Conservation (phyloP, 2,329 filamentous ascomycete species). For the Monosporascus cannonballus region DNA sequence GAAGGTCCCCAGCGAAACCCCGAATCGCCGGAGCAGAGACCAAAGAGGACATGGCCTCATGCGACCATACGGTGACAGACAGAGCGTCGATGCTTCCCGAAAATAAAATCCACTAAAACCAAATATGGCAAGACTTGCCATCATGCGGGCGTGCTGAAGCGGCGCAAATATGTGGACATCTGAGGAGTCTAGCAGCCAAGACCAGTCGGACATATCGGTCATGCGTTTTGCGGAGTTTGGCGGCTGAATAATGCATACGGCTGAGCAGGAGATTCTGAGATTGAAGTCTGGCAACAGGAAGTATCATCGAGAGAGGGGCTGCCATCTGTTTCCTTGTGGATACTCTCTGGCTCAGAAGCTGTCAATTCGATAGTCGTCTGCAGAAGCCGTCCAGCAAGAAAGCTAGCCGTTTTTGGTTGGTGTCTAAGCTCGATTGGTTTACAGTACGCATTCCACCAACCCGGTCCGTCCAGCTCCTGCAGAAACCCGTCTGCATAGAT, state of each 20-base stretch:
- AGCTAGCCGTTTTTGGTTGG: constrained; percentile 17
- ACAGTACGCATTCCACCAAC: constrained; percentile 10
- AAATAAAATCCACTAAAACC: constrained; percentile 11
- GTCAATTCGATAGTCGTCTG: constrained; percentile 29
- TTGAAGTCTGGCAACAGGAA: background rate
- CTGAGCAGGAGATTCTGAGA: background rate
- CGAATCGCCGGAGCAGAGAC: constrained; percentile 29
- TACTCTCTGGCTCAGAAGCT: constrained; percentile 25
- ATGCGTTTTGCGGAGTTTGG: background rate
- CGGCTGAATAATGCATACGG: background rate
- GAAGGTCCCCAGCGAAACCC: constrained; percentile 29
- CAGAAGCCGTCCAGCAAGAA: constrained; percentile 13
- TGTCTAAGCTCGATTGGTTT: constrained; percentile 15
- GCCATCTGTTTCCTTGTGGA: constrained; percentile 41
- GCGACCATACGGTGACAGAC: constrained; percentile 25
- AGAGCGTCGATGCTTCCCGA: constrained; percentile 19
- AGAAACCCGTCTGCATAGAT: constrained; percentile 14
- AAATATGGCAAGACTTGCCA: background rate
- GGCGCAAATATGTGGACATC: background rate
- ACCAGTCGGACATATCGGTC: background rate
- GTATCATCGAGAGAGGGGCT: constrained; percentile 36
- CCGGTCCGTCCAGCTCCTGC: constrained; percentile 16
- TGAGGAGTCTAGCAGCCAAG: background rate
- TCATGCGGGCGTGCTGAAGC: background rate
- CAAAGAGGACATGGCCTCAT: constrained; percentile 24